Conservation (phyloP, 2,329 filamentous ascomycete genomes). For the Aspergillus oerlinghausenensis region DNA sequence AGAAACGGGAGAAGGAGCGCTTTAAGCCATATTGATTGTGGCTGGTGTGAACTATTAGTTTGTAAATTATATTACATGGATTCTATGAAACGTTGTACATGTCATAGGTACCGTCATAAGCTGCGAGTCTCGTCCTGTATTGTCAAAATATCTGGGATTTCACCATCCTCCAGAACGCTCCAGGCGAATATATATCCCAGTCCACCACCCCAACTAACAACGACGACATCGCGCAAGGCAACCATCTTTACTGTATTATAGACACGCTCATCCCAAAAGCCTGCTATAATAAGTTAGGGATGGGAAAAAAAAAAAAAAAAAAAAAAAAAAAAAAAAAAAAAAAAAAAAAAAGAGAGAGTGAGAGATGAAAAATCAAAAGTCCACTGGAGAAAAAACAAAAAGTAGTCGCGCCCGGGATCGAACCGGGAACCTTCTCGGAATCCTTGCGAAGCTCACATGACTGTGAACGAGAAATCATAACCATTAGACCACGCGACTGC, state of each 20-base stretch:
- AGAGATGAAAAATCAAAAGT: too few species aligned
- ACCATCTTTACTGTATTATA: neutral
- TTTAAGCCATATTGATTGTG: constrained; percentile 35
- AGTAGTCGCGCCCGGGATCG: constrained; percentile 21
- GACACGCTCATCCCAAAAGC: neutral
- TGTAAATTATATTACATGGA: neutral
- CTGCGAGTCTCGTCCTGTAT: too few species aligned
- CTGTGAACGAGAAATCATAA: constrained; percentile 22
- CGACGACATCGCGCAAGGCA: neutral
- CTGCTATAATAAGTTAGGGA: neutral
- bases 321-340: constrained; percentile 7
- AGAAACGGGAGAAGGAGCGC: constrained; percentile 32
- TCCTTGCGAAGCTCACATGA: neutral
- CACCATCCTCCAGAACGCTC: too few species aligned
- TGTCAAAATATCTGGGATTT: too few species aligned
- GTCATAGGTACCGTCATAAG: neutral
- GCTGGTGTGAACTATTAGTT: neutral
- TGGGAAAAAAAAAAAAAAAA: constrained; percentile 6
- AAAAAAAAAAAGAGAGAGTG: constrained; percentile 2
- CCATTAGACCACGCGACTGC: constrained; percentile 21
- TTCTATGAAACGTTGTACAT: neutral
- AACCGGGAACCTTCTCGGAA: constrained; percentile 18
- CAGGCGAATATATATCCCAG: constrained; percentile 10
- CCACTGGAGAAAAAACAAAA: constrained; percentile 1
- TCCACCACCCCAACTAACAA: neutral